Base-by-base conservation (phyloP, 257 asterid species). In the Fraxinus anomala region DNA sequence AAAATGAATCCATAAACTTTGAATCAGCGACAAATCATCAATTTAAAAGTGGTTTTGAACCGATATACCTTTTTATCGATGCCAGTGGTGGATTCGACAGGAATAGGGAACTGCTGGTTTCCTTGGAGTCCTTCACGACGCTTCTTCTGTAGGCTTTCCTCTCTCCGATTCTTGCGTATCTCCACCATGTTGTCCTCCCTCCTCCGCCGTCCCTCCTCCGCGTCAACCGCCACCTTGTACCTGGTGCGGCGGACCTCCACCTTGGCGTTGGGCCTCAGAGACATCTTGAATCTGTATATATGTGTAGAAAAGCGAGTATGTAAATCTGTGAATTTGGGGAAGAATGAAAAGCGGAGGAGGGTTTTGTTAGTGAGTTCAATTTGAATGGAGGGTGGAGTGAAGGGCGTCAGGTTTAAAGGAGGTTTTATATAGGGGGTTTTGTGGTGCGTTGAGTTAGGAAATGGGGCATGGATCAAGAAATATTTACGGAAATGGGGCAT, bases 101-200 rank as follows among this genome's bases (percentile, higher is more conserved):
- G 79, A 28, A 72, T 19, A 70, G 74, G 8, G 69, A 81, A 77
- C 30, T 75, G 82, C 73, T 75, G 83, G 76, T 67, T 63, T 31
- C 68, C 33, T 31, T 79, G 89, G 26, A 81, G 80, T 37, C 83
- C 86, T 70, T 86, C 89, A 33, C 89, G 85, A 28, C 89, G 86
- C 84, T 86, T 86, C 83, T 86, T 86, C 71, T 69, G 83, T 73
- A 86, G 67, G 80, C 80, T 83, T 61, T 86, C 89, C 68, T 86
- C 89, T 40, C 89, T 75, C 33, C 76, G 79, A 76, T 47, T 86
- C 88, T 86, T 86, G 24, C 88, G 75, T 47, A 92, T 89, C 94
- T 94, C 98, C 24, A 94, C 97, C 98, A 94, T 86, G 76, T 92
- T 91, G 71, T 92, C 98, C 85, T 92, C 98, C 80, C 98, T 89